These are phyloP conservation scores for Leucocoprinus leucothites DNA, from an alignment of 768 basidiomycete genomes.

Conservation along the genomic window DNA sequence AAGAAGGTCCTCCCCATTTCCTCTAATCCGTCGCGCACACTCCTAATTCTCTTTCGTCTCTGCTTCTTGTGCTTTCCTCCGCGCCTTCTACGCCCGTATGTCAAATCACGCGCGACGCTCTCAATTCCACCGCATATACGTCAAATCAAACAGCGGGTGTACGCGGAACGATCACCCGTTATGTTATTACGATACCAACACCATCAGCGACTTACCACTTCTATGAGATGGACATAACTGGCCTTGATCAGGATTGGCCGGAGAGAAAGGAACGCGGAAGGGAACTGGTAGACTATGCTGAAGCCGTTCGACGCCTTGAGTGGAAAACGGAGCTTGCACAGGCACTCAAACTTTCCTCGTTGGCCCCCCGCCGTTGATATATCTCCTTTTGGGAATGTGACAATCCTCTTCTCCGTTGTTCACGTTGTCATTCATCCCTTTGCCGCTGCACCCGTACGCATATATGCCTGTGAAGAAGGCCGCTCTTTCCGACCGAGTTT, in stretches of 20 bases:
- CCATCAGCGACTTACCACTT: conserved; percentile 85
- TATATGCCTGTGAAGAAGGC: not conserved
- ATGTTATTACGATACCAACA: conserved; percentile 77
- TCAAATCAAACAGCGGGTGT: conserved; percentile 66
- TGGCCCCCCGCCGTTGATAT: conserved; percentile 39
- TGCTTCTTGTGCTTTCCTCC: conserved; percentile 22
- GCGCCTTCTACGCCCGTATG: conserved; percentile 23
- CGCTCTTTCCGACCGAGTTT: too few species aligned
- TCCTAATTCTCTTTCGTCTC: conserved; percentile 57
- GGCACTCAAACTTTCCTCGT: conserved; percentile 67
- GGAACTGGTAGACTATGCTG: conserved; percentile 88
- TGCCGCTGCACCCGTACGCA: not conserved
- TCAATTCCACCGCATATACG: not conserved
- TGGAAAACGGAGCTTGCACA: conserved; percentile 88
- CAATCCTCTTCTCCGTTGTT: not conserved
- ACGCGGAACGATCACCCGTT: conserved; percentile 82
- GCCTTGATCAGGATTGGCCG: conserved; percentile 77
- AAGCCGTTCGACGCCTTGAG: conserved; percentile 67
- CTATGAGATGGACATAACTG: conserved; percentile 81
- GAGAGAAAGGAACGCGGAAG: conserved; percentile 75
- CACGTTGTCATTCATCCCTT: not conserved
- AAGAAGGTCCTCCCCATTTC: conserved; percentile 94
- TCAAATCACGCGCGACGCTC: conserved; percentile 17
- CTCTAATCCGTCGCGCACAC: conserved; percentile 66
- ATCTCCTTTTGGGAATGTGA: not conserved